Percentiles rank a stretch among this genome's conserved stretches.
Evolutionary conservation across 2,329 filamentous ascomycete species (phyloP).

Genomic region (Ustilaginoidea virens): DNA sequence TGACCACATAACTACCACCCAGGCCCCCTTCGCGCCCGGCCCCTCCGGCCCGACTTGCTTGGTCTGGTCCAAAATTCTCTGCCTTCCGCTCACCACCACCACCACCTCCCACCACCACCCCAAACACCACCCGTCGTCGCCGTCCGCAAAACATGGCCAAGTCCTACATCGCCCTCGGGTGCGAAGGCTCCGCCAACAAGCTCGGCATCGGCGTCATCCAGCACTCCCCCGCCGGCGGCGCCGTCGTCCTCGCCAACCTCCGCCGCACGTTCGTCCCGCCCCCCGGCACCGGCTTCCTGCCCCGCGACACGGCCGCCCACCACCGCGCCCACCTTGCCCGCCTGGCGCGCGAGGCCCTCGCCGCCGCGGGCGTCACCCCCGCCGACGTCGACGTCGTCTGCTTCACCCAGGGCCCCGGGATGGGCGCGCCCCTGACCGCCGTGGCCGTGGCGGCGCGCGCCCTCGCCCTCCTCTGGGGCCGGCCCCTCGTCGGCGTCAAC

Average conservation of each 20-base stretch:
- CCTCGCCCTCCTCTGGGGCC: constrained; percentile 68
- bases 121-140: too few relatives aligned
- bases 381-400: constrained; percentile 77
- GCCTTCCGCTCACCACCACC: too few relatives aligned
- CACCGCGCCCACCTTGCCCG: constrained; percentile 74
- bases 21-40: too few relatives aligned
- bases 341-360: constrained; percentile 66
- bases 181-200: constrained; percentile 95
- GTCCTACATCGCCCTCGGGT: constrained; percentile 38
- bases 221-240: constrained; percentile 45
- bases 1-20: too few relatives aligned
- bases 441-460: constrained; percentile 78
- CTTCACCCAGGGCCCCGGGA: constrained; percentile 90
- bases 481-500: constrained; percentile 87
- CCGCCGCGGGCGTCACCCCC: constrained; percentile 45
- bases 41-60: too few relatives aligned
- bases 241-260: constrained; percentile 72
- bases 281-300: constrained; percentile 85
- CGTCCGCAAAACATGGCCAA: not conserved
- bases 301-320: constrained; percentile 89
- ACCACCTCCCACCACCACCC: too few relatives aligned
- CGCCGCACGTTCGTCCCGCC: constrained; percentile 88
- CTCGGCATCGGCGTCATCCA: constrained; percentile 85
- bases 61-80: too few relatives aligned
- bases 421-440: constrained; percentile 83